Evolutionary conservation across 257 asterid genomes (phyloP).

Genomic region (Mentha longifolia): DNA sequence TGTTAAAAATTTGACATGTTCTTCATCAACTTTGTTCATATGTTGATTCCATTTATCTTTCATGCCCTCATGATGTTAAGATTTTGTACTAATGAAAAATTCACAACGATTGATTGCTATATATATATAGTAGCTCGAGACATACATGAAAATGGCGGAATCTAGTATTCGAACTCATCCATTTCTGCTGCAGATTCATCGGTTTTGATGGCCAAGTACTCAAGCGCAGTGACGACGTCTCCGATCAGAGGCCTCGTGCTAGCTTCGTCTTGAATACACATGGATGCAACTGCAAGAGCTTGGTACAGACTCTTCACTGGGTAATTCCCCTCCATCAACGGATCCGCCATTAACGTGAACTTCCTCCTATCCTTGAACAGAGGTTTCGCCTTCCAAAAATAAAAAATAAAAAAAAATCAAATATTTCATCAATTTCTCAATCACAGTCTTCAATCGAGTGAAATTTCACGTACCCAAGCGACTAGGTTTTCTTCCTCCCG

Average conservation of each 20-base stretch:
- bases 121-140: too few relatives aligned
- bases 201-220: slow-evolving; percentile 40
- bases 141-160: too few relatives aligned
- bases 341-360: slow-evolving; percentile 55
- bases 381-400: slow-evolving; percentile 60
- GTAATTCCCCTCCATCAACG: slow-evolving; percentile 55
- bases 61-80: too few relatives aligned
- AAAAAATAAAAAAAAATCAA: background rate
- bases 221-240: slow-evolving; percentile 64
- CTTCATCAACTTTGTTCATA: too few relatives aligned
- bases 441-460: background rate
- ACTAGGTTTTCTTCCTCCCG: slow-evolving; percentile 59
- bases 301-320: slow-evolving; percentile 56
- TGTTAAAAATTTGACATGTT: too few relatives aligned
- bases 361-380: slow-evolving; percentile 54
- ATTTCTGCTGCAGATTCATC: slow-evolving; percentile 28
- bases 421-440: background rate
- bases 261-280: slow-evolving; percentile 64
- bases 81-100: background rate
- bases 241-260: slow-evolving; percentile 58
- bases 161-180: slow-evolving; percentile 12
- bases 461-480: slow-evolving; percentile 42
- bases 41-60: too few relatives aligned
- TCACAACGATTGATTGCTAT: background rate
- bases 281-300: slow-evolving; percentile 58